Conservation (phyloP, 2,329 filamentous ascomycete genomes). For the Neonectria sp. region DNA sequence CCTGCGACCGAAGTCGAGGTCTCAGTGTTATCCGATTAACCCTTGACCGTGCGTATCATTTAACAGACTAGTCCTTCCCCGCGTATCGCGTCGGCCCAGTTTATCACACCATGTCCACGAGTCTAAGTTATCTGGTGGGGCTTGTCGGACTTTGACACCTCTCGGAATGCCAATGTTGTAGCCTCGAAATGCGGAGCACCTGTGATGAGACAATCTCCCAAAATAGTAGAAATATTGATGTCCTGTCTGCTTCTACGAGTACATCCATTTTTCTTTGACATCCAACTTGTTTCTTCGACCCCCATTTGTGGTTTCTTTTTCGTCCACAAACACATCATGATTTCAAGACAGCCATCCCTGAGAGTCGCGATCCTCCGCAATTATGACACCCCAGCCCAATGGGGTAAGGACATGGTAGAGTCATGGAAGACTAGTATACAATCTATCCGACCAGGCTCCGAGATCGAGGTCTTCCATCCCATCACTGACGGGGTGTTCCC, state of each 20-base stretch:
- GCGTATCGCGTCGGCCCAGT: background rate
- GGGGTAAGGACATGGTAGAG: constrained; percentile 15
- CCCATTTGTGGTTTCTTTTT: no score
- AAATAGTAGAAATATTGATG: background rate
- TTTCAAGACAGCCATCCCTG: background rate
- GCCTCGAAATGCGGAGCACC: background rate
- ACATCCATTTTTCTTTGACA: background rate
- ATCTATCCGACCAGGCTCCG: background rate
- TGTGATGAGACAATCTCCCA: background rate
- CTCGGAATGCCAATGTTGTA: background rate
- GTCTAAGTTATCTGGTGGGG: background rate
- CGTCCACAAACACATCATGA: background rate
- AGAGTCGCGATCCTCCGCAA: constrained; percentile 7
- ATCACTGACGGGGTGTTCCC: constrained; percentile 6
- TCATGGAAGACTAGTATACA: constrained; percentile 3
- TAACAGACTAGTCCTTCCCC: background rate
- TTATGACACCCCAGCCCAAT: constrained; percentile 5
- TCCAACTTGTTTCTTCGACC: background rate
- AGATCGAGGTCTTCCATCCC: constrained; percentile 12
- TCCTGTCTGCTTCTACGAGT: background rate
- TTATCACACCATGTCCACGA: background rate
- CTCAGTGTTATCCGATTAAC: background rate
- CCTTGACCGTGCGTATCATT: background rate
- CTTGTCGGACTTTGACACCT: background rate
- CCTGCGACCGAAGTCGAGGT: no score